Evolutionary conservation across 192 early-diverging fungal species (phyloP).

Genomic region (Backusella parvicylindrica): DNA sequence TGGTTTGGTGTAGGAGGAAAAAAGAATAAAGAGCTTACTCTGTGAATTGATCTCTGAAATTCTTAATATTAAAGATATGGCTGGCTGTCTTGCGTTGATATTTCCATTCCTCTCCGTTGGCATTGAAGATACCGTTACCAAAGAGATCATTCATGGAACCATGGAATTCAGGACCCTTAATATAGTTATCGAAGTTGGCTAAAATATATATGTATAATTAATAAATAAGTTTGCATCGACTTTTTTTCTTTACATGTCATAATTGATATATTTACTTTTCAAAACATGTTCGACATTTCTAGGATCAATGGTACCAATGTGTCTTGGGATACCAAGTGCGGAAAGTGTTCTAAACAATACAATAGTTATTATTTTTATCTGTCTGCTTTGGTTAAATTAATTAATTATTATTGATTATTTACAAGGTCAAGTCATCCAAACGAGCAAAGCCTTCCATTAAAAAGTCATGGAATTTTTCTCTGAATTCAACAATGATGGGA

Average conservation of each 20-base stretch:
- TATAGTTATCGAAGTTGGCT: slow-evolving; percentile 39
- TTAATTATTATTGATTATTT: background rate
- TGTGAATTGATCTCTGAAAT: slow-evolving; percentile 37
- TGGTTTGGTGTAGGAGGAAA: background rate
- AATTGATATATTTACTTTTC: slow-evolving; percentile 27
- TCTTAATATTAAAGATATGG: slow-evolving; percentile 38
- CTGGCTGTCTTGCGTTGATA: slow-evolving; percentile 51
- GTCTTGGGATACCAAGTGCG: slow-evolving; percentile 19
- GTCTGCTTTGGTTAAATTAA: background rate
- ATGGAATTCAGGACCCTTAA: slow-evolving; percentile 39
- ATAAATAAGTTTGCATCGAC: background rate
- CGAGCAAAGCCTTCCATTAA: slow-evolving; percentile 7
- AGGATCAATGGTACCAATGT: slow-evolving; percentile 27
- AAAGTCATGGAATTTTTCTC: slow-evolving; percentile 15
- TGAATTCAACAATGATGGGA: slow-evolving; percentile 4
- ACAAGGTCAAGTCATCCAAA: slow-evolving; percentile 5
- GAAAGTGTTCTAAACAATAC: slow-evolving; percentile 13
- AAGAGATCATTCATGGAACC: slow-evolving; percentile 48
- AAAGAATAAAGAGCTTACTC: slow-evolving; percentile 21
- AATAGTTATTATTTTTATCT: background rate
- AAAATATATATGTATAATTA: background rate
- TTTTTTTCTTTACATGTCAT: background rate
- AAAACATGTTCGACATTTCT: slow-evolving; percentile 35
- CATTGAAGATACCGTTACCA: slow-evolving; percentile 69
- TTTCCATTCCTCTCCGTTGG: slow-evolving; percentile 64